Percentiles rank a stretch among this genome's conserved stretches.
Evolutionary conservation across 2,329 filamentous ascomycete species (phyloP).

Genomic region (Aspergillus intermedius): DNA sequence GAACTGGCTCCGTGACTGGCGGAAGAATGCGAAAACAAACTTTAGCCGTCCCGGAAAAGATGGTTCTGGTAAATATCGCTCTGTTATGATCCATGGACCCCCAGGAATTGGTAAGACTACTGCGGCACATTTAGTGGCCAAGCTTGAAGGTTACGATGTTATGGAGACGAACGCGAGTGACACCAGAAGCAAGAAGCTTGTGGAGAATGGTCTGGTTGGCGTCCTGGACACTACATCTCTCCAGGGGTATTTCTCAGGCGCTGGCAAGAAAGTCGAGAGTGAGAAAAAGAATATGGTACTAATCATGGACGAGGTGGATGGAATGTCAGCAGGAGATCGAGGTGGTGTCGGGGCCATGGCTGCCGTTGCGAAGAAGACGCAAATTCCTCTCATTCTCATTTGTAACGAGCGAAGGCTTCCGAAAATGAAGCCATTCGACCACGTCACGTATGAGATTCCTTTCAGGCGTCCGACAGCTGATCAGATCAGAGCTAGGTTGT

Average conservation of each 20-base stretch:
- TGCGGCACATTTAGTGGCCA: conserved; percentile 87
- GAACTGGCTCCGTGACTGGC: conserved; percentile 77
- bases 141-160: conserved; percentile 86
- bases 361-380: conserved; percentile 89
- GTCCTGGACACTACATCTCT: conserved; percentile 91
- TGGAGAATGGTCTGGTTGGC: conserved; percentile 80
- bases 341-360: conserved; percentile 92
- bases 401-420: conserved; percentile 89
- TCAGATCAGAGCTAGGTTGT: conserved; percentile 83
- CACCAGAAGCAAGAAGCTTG: conserved; percentile 88
- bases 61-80: conserved; percentile 73
- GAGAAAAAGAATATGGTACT: conserved; percentile 89
- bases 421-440: conserved; percentile 98
- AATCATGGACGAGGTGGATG: conserved; percentile 98
- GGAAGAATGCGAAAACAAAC: conserved; percentile 66
- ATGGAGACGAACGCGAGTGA: conserved; percentile 96
- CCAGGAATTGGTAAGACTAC: conserved; percentile 98
- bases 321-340: conserved; percentile 95
- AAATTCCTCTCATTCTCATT: conserved; percentile 91
- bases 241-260: conserved; percentile 79
- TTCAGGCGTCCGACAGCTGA: conserved; percentile 88
- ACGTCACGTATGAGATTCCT: conserved; percentile 72
- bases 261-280: conserved; percentile 70
- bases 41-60: conserved; percentile 81
- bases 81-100: conserved; percentile 91